Evolutionary conservation across 2,329 filamentous ascomycete species (phyloP), one percentile per base, ranked within the genome.

Genomic region (Leptoxyphium fumago): DNA sequence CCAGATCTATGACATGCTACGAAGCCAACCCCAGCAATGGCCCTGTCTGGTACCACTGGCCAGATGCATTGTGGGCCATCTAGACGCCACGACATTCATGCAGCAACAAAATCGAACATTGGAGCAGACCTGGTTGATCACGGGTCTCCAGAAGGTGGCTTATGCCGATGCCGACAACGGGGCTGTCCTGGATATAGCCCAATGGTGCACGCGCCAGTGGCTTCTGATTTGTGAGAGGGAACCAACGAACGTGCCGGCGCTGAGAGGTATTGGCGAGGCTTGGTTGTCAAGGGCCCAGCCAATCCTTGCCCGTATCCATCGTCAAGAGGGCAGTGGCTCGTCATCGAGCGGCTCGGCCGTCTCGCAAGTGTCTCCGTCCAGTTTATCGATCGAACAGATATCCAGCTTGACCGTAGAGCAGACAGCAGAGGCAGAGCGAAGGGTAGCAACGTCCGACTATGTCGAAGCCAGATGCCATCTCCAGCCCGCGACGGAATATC

Each of bases 211-310:
- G 45, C 57, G 62, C 38, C 63, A 70, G 43, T 69, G 67, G 61
- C 57, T 74, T 26, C 54, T 58, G 29, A 53, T 74, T 10, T 56
- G 71, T 8, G 60, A 67, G 44, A 55, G 63, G 29, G 64, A 71
- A 42, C 62, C 69, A 10, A 58, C 66, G 2, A 65, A 69, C 48
- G 56, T 66, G 13, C 61, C 63, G 1, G 60, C 65, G 2, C 58
- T 72, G 34, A 39, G 50, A 69, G 72, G 70, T 2, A 59, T 74
- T 15, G 72, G 70, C 14, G 59, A 64, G 21, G 66, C 67, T 39
- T 75, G 72, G 72, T 61, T 74, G 1, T 61, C 64, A 38, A 67
- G 67, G 52, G 66, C 71, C n/a, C 72, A 74, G 50, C 64, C 61
- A 45, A 62, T 61, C 29, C 58, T 75, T 17, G 62, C 68, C 29